These are phyloP conservation scores for Begonia fuchsioides DNA, from an alignment of 306 rosid genomes.

Conservation along the genomic window DNA sequence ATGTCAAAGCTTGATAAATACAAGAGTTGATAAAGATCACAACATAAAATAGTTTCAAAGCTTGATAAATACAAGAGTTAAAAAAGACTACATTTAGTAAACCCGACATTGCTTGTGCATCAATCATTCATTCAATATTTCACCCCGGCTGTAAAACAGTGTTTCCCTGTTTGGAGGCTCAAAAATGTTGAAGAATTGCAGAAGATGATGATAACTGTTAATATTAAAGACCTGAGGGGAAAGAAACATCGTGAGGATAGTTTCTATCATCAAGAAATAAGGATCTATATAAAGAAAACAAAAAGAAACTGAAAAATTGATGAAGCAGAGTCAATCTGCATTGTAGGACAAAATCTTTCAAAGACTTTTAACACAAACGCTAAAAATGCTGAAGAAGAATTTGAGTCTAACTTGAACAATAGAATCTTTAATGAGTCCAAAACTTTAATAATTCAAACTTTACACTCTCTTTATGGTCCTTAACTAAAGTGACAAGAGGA, in stretches of 20 bases:
- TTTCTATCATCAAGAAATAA: neutral
- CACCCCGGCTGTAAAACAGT: conserved; percentile 15
- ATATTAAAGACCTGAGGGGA: neutral
- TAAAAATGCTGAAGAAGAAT: too few species aligned
- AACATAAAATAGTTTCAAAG: neutral
- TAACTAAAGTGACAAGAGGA: too few species aligned
- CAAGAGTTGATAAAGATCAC: neutral
- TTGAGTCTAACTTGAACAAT: too few species aligned
- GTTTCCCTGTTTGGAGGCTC: conserved; percentile 8
- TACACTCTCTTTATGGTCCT: too few species aligned
- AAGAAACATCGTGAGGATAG: too few species aligned
- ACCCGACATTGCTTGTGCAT: conserved; percentile 40
- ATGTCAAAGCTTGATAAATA: neutral
- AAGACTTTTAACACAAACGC: too few species aligned
- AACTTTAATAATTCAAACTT: too few species aligned
- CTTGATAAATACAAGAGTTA: neutral
- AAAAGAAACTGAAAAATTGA: neutral
- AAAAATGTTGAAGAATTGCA: conserved; percentile 17
- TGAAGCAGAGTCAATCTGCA: neutral
- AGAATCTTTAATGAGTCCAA: too few species aligned
- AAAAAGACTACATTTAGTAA: conserved; percentile 26
- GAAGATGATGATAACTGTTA: conserved; percentile 2
- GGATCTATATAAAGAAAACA: neutral
- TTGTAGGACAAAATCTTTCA: too few species aligned
- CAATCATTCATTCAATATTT: conserved; percentile 17